Evolutionary conservation across 1,139 yeast species (phyloP).

Genomic region (Debaryomycetaceae sp.): DNA sequence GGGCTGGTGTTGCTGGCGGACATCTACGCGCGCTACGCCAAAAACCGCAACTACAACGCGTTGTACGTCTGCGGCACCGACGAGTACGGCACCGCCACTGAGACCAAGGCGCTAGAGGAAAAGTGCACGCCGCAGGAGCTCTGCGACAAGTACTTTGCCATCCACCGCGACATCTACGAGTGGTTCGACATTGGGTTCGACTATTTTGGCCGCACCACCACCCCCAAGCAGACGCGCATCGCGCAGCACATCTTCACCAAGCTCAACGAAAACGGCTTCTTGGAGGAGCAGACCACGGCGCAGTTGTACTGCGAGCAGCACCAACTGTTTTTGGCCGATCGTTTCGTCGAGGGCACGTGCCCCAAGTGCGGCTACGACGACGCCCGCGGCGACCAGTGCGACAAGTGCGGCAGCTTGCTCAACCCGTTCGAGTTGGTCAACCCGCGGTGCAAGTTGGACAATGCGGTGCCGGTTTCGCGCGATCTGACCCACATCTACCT

Average conservation of each 20-base stretch:
- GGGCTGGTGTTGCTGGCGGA: constrained; percentile 96
- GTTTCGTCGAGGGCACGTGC: constrained; percentile 96
- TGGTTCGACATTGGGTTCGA: constrained; percentile 97
- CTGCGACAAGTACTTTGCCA: constrained; percentile 83
- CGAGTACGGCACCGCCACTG: constrained; percentile 99
- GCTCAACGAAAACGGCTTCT: constrained; percentile 64
- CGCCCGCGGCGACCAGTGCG: constrained; percentile 99
- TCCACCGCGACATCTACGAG: constrained; percentile 86
- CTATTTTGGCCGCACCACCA: constrained; percentile 94
- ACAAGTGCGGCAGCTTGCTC: constrained; percentile 83
- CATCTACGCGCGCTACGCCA: constrained; percentile 85
- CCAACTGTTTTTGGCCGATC: constrained; percentile 87
- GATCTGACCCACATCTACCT: constrained; percentile 84
- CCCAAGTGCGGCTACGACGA: constrained; percentile 93
- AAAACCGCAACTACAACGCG: constrained; percentile 83
- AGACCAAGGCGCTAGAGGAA: constrained; percentile 95
- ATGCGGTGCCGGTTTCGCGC: constrained; percentile 71
- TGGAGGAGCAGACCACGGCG: constrained; percentile 83
- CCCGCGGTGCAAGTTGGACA: constrained; percentile 93
- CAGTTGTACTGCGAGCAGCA: constrained; percentile 91
- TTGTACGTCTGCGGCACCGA: constrained; percentile 94
- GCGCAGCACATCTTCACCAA: constrained; percentile 89
- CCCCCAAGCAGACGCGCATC: constrained; percentile 85
- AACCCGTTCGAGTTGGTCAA: constrained; percentile 90
- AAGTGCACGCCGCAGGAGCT: constrained; percentile 80